phyloP scores from a whole-genome alignment of 345 rosid genomes.

The Rhodomyrtus tomentosa region DNA sequence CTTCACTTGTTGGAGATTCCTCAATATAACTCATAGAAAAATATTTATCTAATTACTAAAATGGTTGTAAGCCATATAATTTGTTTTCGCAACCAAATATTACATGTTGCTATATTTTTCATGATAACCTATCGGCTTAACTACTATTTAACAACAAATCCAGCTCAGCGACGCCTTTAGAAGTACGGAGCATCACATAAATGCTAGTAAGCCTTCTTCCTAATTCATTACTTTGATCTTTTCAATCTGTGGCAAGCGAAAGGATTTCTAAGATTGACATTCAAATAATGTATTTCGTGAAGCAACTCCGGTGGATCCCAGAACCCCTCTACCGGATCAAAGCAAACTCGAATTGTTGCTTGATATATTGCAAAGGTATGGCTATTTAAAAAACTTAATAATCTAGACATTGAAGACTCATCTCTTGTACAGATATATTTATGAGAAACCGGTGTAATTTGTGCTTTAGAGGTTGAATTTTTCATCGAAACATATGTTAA shows the following conservation, averaged over 20 bases:
- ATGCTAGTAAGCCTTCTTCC: neutral
- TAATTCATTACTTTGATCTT: neutral
- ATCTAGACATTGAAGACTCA: neutral
- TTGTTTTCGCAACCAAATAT: neutral
- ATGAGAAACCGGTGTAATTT: neutral
- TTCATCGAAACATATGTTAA: neutral
- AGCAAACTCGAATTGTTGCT: conserved; percentile 9
- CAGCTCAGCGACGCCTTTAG: neutral
- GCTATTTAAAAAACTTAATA: neutral
- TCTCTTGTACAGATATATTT: neutral
- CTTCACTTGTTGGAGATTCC: neutral
- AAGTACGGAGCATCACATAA: neutral
- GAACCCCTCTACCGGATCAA: conserved; percentile 6
- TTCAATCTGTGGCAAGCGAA: neutral
- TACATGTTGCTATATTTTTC: neutral
- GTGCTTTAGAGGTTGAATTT: neutral
- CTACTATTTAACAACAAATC: neutral
- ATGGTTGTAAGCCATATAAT: neutral
- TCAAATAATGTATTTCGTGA: neutral
- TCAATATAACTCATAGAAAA: neutral
- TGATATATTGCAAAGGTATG: conserved; percentile 13
- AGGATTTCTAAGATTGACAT: neutral
- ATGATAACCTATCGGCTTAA: neutral
- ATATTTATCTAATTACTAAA: neutral
- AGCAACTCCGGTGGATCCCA: conserved; percentile 3